A percentile compares a stretch with the other conserved stretches of the same genome.
These are phyloP conservation scores for Neurospora sp. DNA, from an alignment of 495 filamentous ascomycete species.

Conservation along the genomic window DNA sequence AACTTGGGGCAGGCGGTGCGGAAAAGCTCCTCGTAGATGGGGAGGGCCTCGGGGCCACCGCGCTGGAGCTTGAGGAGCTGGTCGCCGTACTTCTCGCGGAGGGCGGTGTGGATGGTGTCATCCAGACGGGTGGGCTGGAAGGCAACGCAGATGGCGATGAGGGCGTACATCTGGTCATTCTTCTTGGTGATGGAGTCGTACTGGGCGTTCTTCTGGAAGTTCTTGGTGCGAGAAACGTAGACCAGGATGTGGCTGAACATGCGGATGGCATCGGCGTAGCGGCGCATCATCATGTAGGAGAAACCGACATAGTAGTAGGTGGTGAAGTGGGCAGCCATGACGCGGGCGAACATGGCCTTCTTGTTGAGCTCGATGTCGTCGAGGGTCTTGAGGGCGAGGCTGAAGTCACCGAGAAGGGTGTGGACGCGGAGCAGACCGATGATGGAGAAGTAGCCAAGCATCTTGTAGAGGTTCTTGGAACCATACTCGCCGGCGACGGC, in stretches of 20 bases:
- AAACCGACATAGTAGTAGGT: slow-evolving; percentile 99
- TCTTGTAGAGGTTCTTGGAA: slow-evolving; percentile 82
- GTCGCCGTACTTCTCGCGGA: slow-evolving; percentile 97
- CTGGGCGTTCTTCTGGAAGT: slow-evolving; percentile 97
- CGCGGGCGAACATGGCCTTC: slow-evolving; percentile 98
- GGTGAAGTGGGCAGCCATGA: slow-evolving; percentile 99
- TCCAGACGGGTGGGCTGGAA: slow-evolving; percentile 94
- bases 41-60: slow-evolving; percentile 86
- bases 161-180: slow-evolving; percentile 99
- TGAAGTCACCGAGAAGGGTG: slow-evolving; percentile 95
- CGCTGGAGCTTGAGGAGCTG: slow-evolving; percentile 91
- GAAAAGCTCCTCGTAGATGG: slow-evolving; percentile 96
- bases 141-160: slow-evolving; percentile 96
- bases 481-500: slow-evolving; percentile 90
- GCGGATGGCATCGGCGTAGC: slow-evolving; percentile 96
- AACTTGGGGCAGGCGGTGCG: slow-evolving; percentile 93
- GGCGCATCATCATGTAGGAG: slow-evolving; percentile 99
- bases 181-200: slow-evolving; percentile 99
- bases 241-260: slow-evolving; percentile 99
- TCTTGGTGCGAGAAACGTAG: slow-evolving; percentile 98
- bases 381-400: slow-evolving; percentile 92
- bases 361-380: slow-evolving; percentile 99
- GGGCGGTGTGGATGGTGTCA: slow-evolving; percentile 96
- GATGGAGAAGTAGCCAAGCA: slow-evolving; percentile 98
- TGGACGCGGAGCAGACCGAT: slow-evolving; percentile 94